Base-by-base conservation (phyloP, 768 basidiomycete species). In the Naematelia aurantialba region DNA sequence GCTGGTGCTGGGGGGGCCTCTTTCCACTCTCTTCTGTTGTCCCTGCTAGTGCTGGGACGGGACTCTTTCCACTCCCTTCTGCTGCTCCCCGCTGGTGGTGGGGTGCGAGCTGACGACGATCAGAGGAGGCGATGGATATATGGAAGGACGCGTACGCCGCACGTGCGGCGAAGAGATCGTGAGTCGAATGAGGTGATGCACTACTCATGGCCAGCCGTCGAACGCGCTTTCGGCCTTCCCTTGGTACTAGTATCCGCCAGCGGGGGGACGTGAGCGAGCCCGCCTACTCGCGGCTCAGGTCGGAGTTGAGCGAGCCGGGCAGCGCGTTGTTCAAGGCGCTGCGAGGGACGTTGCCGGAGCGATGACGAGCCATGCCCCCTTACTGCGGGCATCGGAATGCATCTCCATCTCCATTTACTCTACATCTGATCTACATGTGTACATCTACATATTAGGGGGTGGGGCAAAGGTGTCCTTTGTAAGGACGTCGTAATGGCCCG, bases 401-500 rank as follows among this genome's bases (percentile, higher is more conserved):
- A n/a, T n/a, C n/a, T n/a, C n/a, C n/a, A n/a, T n/a, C n/a, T n/a
- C n/a, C n/a, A n/a, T n/a, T n/a, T n/a, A n/a, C n/a, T n/a, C n/a
- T n/a, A n/a, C n/a, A n/a, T n/a, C n/a, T n/a, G n/a, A n/a, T n/a
- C n/a, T n/a, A n/a, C n/a, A n/a, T n/a, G n/a, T n/a, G n/a, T n/a
- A n/a, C n/a, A n/a, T n/a, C n/a, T n/a, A n/a, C n/a, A n/a, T n/a
- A n/a, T n/a, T n/a, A n/a, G n/a, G n/a, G n/a, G n/a, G n/a, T n/a
- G n/a, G n/a, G n/a, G 34, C 1, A 62, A 63, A 55, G 8, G 34
- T 39, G 34, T 72, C 68, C 46, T 72, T 72, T 12, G 70, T 67
- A 0, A 89, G 78, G 51, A 91, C 86, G 78, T 93, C 91, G 76
- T 89, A 93, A 73, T 93, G 91, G 8, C 91, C 90, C 19, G 91